Conservation (phyloP, 305 asterid species). For the Fraxinus platypoda region DNA sequence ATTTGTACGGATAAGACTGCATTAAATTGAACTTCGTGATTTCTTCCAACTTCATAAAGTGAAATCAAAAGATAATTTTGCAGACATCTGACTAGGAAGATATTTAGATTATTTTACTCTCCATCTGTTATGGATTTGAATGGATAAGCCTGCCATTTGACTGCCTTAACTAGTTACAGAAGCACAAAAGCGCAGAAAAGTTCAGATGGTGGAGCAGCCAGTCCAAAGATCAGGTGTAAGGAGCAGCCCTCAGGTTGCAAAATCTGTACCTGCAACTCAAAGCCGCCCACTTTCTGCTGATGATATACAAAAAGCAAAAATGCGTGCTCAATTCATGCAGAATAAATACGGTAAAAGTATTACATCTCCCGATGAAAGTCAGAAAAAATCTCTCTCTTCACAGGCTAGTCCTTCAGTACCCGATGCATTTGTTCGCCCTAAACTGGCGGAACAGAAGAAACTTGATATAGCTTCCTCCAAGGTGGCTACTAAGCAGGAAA, state of each 20-base stretch:
- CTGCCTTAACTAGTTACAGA: conserved; percentile 67
- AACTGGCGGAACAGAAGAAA: conserved; percentile 41
- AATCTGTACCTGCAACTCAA: conserved; percentile 55
- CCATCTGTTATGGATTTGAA: conserved; percentile 4
- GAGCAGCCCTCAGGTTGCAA: conserved; percentile 58
- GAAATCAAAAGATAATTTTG: not conserved
- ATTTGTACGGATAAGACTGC: not conserved
- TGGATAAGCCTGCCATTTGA: conserved; percentile 10
- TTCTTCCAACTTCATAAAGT: not conserved
- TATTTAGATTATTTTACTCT: conserved; percentile 7
- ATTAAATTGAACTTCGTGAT: not conserved
- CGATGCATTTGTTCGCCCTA: conserved; percentile 26
- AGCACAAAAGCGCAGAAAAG: conserved; percentile 75
- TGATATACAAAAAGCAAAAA: conserved; percentile 97
- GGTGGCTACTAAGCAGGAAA: conserved; percentile 35
- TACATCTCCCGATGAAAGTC: conserved; percentile 43
- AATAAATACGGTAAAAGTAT: conserved; percentile 62
- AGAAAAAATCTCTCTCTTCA: conserved; percentile 37
- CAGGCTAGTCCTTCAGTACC: conserved; percentile 42
- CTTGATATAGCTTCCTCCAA: conserved; percentile 30
- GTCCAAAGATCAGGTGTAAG: conserved; percentile 62
- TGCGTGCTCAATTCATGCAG: conserved; percentile 89
- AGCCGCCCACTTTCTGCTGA: conserved; percentile 99
- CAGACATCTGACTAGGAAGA: not conserved
- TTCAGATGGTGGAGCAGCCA: conserved; percentile 90